phyloP scores from a whole-genome alignment of 1,284 basidiomycete genomes.

The Coniferiporia weirii region DNA sequence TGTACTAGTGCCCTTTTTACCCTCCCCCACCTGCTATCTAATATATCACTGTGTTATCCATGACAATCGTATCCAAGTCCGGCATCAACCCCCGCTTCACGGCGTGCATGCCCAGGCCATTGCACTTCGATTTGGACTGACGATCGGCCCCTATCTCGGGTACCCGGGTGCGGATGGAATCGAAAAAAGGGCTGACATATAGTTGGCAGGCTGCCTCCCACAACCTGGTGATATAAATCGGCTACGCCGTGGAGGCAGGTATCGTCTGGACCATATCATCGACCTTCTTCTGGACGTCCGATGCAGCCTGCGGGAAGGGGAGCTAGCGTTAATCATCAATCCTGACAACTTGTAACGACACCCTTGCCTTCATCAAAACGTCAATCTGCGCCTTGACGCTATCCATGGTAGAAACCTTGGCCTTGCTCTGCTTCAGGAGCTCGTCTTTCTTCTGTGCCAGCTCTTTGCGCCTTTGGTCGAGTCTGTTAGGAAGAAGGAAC shows the following conservation, averaged over 20 bases:
- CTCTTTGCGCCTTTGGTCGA: constrained; percentile 62
- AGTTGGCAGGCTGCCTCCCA: too few species aligned
- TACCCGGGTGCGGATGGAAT: not conserved
- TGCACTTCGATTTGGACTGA: too few species aligned
- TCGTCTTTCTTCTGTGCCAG: constrained; percentile 64
- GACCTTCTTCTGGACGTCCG: constrained; percentile 69
- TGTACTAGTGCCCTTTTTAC: constrained; percentile 5
- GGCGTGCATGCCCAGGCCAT: not conserved
- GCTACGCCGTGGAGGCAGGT: constrained; percentile 19
- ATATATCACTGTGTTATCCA: constrained; percentile 2
- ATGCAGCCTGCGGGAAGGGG: constrained; percentile 45
- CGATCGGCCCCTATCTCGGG: too few species aligned
- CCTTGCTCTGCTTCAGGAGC: constrained; percentile 65
- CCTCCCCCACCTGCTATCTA: constrained; percentile 2
- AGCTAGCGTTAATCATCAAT: constrained; percentile 17
- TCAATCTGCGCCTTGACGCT: constrained; percentile 71
- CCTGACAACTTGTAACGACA: not conserved
- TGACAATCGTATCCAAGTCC: not conserved
- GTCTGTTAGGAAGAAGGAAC: constrained; percentile 33
- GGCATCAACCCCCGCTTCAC: not conserved
- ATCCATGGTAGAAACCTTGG: constrained; percentile 61
- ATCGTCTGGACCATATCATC: constrained; percentile 56
- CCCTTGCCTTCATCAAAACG: constrained; percentile 58
- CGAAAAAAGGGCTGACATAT: too few species aligned
- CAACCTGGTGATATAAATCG: too few species aligned